A percentile compares a stretch with the other conserved stretches of the same genome.
Conservation (phyloP, 1,284 basidiomycete genomes). For the Apiotrichum siamense region DNA sequence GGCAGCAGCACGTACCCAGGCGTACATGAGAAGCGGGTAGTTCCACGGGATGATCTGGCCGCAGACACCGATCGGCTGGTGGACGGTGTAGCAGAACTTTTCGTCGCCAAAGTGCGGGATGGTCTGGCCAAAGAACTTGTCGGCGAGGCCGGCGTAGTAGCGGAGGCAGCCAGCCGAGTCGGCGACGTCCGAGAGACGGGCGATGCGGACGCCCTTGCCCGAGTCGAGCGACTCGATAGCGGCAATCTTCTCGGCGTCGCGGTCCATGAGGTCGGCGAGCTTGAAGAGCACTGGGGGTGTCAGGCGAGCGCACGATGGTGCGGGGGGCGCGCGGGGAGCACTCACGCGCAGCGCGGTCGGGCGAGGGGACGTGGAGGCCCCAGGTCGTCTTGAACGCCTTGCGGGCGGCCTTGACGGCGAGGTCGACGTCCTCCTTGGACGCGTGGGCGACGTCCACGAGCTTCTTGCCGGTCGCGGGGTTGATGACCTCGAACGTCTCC, state of each 20-base stretch:
- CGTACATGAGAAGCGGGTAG: conserved; percentile 87
- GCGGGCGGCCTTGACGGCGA: conserved; percentile 75
- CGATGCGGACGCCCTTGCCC: conserved; percentile 74
- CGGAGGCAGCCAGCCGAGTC: conserved; percentile 73
- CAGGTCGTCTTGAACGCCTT: conserved; percentile 75
- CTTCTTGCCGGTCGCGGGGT: conserved; percentile 56
- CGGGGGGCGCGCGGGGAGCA: no score
- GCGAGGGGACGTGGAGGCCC: conserved; percentile 79
- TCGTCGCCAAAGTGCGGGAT: conserved; percentile 46
- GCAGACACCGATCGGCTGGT: conserved; percentile 90
- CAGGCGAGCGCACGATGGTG: not conserved
- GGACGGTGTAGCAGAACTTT: conserved; percentile 77
- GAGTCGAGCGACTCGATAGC: conserved; percentile 73
- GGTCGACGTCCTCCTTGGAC: conserved; percentile 61
- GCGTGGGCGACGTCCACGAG: conserved; percentile 35
- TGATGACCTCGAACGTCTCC: conserved; percentile 27
- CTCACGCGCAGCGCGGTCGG: conserved; percentile 61
- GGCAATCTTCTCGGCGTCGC: conserved; percentile 60
- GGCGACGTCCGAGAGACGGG: conserved; percentile 75
- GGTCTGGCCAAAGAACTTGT: conserved; percentile 58
- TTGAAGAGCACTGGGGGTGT: conserved; percentile 57
- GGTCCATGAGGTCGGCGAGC: conserved; percentile 85
- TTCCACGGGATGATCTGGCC: conserved; percentile 90
- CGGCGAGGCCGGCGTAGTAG: conserved; percentile 64
- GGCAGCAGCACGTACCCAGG: no score